Evolutionary conservation across 306 rosid species (phyloP).

Genomic region (cucumber (Cucumis sativus)): Cucumber_9930_V3 NC_026661.2:15077001-15077500

Average conservation of each 20-base stretch:
- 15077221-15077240: conserved; percentile 74
- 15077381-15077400: too few relatives aligned
- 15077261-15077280: neutral
- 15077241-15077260: conserved; percentile 40
- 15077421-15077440: neutral
- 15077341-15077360: too few relatives aligned
- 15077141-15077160: neutral
- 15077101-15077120: too few relatives aligned
- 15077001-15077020: too few relatives aligned
- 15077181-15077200: conserved; percentile 61
- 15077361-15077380: too few relatives aligned
- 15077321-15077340: too few relatives aligned
- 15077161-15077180: conserved; percentile 43
- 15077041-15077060: too few relatives aligned
- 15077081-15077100: neutral
- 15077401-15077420: neutral
- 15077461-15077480: neutral
- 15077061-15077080: too few relatives aligned
- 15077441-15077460: neutral
- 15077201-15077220: conserved; percentile 61
- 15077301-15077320: too few relatives aligned
- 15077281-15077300: neutral
- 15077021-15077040: too few relatives aligned
- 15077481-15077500: neutral
- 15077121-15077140: too few relatives aligned